Base-by-base conservation (phyloP, 2,329 filamentous ascomycete species). In the Trichoderma sp. region DNA sequence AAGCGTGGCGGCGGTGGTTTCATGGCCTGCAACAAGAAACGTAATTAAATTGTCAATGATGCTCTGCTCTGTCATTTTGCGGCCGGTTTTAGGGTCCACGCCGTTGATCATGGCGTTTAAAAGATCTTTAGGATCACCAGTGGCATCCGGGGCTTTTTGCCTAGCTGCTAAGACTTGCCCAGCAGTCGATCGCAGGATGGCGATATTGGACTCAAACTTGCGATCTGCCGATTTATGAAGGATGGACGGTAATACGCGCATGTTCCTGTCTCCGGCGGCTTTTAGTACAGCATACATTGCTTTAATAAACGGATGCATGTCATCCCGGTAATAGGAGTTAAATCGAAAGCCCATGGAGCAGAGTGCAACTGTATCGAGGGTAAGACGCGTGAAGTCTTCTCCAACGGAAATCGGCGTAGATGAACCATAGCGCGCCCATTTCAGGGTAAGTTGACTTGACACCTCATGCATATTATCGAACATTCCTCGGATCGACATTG, bases 41-140 rank as follows among this genome's bases (percentile, higher is more conserved):
- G 91, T 93, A 71, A 91, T 89, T 84, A 93, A 88, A 77, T 93
- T 92, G 80, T 91, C 86, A 31, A 89, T 86, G 77, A 93, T 91
- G 45, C 85, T 87, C 6, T 87, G 84, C 76, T 92, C 88, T 0
- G 84, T 86, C 79, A 93, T 84, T 2, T 85, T 86, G 75, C 89
- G 84, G 14, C 91, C 91, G 7, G 91, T 93, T 83, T 89, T 88
- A 2, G 89, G 86, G 80, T 93, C 92, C n/a, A 85, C 86, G 0
- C 90, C 90, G 8, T 89, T 84, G 53, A 93, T 83, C 89, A 93
- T 91, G 14, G 90, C 88, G 77, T 89, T 89, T 16, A 93, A 81
- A 16, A 93, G 84, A 59, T 72, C 69, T 16, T 72, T 72, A n/a
- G 33, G 31, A 72, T 72, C 35, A 50, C 45, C 45, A 50, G 18